Evolutionary conservation across 2,329 filamentous ascomycete genomes (phyloP).

Genomic region (Myriosclerotinia scirpicola): DNA sequence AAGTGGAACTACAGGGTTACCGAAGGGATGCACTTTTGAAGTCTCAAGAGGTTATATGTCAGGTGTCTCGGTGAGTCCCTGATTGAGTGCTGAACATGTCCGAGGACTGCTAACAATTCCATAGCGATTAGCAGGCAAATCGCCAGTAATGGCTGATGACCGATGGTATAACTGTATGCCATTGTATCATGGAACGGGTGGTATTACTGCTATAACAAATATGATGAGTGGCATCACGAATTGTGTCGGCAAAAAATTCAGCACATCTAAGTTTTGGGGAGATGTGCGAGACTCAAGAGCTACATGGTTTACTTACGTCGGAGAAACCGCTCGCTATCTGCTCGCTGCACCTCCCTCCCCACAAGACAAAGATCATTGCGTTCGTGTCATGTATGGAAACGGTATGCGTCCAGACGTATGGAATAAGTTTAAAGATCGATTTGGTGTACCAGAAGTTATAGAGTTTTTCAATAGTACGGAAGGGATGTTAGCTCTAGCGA

Average conservation of each 20-base stretch:
- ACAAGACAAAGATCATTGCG: constrained; percentile 57
- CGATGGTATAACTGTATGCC: constrained; percentile 68
- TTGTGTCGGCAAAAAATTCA: constrained; percentile 67
- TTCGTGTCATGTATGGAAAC: constrained; percentile 64
- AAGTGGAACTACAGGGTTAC: constrained; percentile 72
- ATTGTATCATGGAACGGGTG: constrained; percentile 43
- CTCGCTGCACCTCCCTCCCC: constrained; percentile 65
- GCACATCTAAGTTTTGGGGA: constrained; percentile 67
- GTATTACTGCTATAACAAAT: constrained; percentile 36
- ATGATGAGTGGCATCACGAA: constrained; percentile 50
- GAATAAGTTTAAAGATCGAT: constrained; percentile 61
- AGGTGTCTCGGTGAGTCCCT: constrained; percentile 33
- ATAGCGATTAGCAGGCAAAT: constrained; percentile 6
- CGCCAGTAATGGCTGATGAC: constrained; percentile 45
- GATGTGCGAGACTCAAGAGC: constrained; percentile 67
- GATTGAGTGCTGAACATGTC: not conserved
- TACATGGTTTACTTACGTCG: constrained; percentile 75
- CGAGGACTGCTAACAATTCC: not conserved
- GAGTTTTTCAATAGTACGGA: constrained; percentile 82
- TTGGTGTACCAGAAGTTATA: constrained; percentile 59
- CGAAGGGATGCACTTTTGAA: constrained; percentile 67
- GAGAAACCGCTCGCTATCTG: constrained; percentile 73
- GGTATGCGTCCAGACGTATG: constrained; percentile 69
- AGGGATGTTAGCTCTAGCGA: constrained; percentile 63
- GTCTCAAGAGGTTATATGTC: constrained; percentile 45